A percentile compares a stretch with the other conserved stretches of the same genome.
These are phyloP conservation scores for Hyphopichia khmerensis DNA, from an alignment of 1,139 yeast species.

Conservation along the genomic window DNA sequence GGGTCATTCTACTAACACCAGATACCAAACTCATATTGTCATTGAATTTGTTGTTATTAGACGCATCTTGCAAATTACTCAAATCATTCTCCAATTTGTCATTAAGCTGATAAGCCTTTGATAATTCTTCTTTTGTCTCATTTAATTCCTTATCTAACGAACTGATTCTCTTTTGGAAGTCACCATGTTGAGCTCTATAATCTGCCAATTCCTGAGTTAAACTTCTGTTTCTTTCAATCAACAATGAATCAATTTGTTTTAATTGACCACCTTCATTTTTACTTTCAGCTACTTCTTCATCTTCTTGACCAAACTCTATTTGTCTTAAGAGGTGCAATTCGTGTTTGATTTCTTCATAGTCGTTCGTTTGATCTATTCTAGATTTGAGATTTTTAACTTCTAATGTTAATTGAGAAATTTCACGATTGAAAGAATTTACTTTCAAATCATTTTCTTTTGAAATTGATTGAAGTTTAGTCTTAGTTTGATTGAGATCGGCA, in stretches of 20 bases:
- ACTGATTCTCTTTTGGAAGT: slow-evolving; percentile 30
- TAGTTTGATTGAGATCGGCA: slow-evolving; percentile 60
- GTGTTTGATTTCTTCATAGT: slow-evolving; percentile 75
- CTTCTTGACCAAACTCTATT: slow-evolving; percentile 65
- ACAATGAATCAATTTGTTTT: slow-evolving; percentile 41
- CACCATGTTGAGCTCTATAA: slow-evolving; percentile 53
- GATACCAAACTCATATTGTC: slow-evolving; percentile 74
- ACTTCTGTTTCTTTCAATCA: slow-evolving; percentile 59
- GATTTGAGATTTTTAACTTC: slow-evolving; percentile 54
- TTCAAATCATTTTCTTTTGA: slow-evolving; percentile 33
- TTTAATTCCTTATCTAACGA: slow-evolving; percentile 41
- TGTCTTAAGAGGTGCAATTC: slow-evolving; percentile 72
- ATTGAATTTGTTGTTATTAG: slow-evolving; percentile 36
- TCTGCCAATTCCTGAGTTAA: slow-evolving; percentile 61
- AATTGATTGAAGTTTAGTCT: slow-evolving; percentile 30
- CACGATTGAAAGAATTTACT: slow-evolving; percentile 41
- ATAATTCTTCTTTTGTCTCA: slow-evolving; percentile 33
- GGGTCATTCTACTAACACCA: slow-evolving; percentile 49
- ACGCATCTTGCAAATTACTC: slow-evolving; percentile 46
- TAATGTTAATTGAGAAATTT: slow-evolving; percentile 43
- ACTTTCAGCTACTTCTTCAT: slow-evolving; percentile 21
- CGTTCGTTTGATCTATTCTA: slow-evolving; percentile 47
- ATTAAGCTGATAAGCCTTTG: slow-evolving; percentile 44
- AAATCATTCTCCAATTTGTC: slow-evolving; percentile 72
- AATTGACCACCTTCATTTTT: slow-evolving; percentile 10